Base-by-base conservation (phyloP, 179 eudicot genomes). In the Amaranthus tricolor region DNA sequence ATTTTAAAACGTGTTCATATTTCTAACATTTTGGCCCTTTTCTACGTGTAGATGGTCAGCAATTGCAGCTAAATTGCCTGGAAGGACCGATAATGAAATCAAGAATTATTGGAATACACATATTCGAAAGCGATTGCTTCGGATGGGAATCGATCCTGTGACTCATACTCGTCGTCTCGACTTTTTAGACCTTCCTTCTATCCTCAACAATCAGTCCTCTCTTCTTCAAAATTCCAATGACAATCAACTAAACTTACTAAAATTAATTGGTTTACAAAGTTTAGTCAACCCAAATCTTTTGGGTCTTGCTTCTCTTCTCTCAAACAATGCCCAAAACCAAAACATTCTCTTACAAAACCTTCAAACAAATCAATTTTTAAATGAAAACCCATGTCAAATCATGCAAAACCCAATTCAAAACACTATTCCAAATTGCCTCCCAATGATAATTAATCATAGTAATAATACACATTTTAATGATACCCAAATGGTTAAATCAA, bases 91-190 rank as follows among this genome's bases (percentile, higher is more conserved):
- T 24, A 94, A 94, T n/a, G 98, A 94, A 12, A 94, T 94, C 69
- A 94, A 94, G 75, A 94, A 94, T 67, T 94, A 88, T 17, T 94
- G 98, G 98, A 94, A 94, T 77, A 94, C 97, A 12, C 98, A 92
- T 74, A 87, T 94, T 0, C 56, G 94, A 11, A 94, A 94, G 66
- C 81, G 86, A 68, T 83, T 94, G 56, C 86, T 94, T 0, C 81
- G 92, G 15, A 92, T 92, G 96, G 98, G 98, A 55, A 84, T 94
- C 11, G 97, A 94, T 73, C 98, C 98, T 0, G 99, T 95, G 43
- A 92, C 99, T 6, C 99, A 95, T 56, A 86, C 81, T 14, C 97
- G 90, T 20, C 90, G 91, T 2, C 84, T 92, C 0, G 95, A 95
- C 82, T 86, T 90, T 72, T 82, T 89, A 6, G 91, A 90, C 73